These are phyloP conservation scores for Penicillium arizonense DNA, from an alignment of 495 filamentous ascomycete genomes.

Conservation along the genomic window DNA sequence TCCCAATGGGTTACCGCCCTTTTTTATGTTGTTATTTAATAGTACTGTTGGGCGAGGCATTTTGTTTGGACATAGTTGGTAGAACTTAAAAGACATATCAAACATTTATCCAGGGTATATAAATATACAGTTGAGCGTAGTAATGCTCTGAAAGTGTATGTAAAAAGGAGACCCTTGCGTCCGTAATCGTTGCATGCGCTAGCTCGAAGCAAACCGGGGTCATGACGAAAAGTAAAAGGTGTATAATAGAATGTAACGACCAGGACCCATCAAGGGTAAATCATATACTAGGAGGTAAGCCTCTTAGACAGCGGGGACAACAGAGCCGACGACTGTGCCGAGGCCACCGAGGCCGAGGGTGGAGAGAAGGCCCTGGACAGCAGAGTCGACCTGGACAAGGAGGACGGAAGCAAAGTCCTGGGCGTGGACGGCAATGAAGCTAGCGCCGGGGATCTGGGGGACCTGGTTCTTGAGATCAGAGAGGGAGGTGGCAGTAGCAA, in stretches of 20 bases:
- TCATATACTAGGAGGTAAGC: conserved; percentile 13
- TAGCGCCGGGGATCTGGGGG: conserved; percentile 8
- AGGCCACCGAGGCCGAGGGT: conserved; percentile 21
- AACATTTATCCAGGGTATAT: conserved; percentile 8
- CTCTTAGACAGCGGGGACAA: conserved; percentile 8
- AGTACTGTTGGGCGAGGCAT: background rate
- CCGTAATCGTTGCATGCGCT: conserved; percentile 14
- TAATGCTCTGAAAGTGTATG: conserved; percentile 1
- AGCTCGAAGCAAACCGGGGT: conserved; percentile 6
- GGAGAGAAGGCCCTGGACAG: conserved; percentile 16
- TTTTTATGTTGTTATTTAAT: background rate
- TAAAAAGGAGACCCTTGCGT: conserved; percentile 22
- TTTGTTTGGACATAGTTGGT: background rate
- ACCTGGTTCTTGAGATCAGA: conserved; percentile 11
- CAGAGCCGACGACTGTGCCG: conserved; percentile 13
- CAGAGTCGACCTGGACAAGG: conserved; percentile 21
- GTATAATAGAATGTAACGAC: conserved; percentile 20
- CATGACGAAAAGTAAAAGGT: conserved; percentile 13
- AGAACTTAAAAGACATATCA: background rate
- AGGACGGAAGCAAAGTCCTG: conserved; percentile 17
- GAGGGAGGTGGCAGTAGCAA: conserved; percentile 11
- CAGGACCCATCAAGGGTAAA: conserved; percentile 15
- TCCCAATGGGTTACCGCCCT: too few relatives aligned
- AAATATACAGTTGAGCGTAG: conserved; percentile 19
- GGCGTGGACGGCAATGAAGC: conserved; percentile 19